Base-by-base conservation (phyloP, 176 grass and related monocot genomes). In the Eragrostis nindensis region DNA sequence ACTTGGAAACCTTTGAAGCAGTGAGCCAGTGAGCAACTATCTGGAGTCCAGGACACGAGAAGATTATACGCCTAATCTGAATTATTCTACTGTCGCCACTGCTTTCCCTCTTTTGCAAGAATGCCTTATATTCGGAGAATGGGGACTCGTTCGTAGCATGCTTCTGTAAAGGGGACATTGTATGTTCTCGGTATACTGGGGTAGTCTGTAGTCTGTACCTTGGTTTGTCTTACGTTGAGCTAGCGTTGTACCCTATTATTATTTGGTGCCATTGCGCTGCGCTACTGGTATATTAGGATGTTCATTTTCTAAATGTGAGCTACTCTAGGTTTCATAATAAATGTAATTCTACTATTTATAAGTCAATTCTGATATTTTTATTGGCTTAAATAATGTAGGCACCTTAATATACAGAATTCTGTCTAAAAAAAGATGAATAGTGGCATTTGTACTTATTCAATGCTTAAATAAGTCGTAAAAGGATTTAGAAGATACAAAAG, bases 111-210 rank as follows among this genome's bases (percentile, higher is more conserved):
- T 17, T 44, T 72, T 66, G 63, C 47, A 57, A 42, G 66, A n/a
- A 30, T n/a, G 17, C 9, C 27, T 39, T 77, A 87, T 71, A 53
- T 69, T 76, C 16, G 7, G 24, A 19, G 8, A 70, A n/a, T 26
- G 40, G 40, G 44, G 55, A 9, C 15, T 66, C 5, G 52, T 43
- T 9, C 84, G 8, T 74, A 66, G n/a, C 14, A 46, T 65, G 49
- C 27, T 2, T 5, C 49, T 68, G 57, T 72, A 71, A 9, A 25
- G 6, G 50, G 57, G 41, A 48, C 56, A 30, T 5, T 62, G 10
- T 83, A 3, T 78, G 11, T 10, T 24, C 5, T 55, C 3, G 5
- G 11, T 36, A 24, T 72, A 54, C 11, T 14, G 15, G 19, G 55
- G n/a, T n/a, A n/a, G n/a, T n/a, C n/a, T n/a, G n/a, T 6, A 46